These are phyloP conservation scores for Geotrichum australiense DNA, from an alignment of 1,139 yeast genomes.

Conservation along the genomic window DNA sequence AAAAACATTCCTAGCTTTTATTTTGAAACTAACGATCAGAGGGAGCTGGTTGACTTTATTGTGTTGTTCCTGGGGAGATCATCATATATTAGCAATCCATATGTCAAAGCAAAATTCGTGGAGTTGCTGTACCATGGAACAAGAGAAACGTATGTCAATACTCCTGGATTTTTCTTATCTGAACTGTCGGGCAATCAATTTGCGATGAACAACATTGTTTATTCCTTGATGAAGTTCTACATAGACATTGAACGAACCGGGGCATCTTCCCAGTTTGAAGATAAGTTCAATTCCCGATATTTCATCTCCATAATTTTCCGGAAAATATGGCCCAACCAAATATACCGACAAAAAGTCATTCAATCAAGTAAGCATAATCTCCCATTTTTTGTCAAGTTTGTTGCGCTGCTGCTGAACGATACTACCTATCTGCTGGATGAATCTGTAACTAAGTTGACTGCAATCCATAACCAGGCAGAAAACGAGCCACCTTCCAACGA, in stretches of 20 bases:
- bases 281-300: slow-evolving; percentile 85
- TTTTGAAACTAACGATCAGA: slow-evolving; percentile 21
- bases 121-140: slow-evolving; percentile 78
- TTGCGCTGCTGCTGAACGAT: slow-evolving; percentile 92
- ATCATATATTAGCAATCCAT: slow-evolving; percentile 83
- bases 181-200: slow-evolving; percentile 58
- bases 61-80: slow-evolving; percentile 70
- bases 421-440: slow-evolving; percentile 89
- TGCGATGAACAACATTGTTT: slow-evolving; percentile 61
- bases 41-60: slow-evolving; percentile 63
- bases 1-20: slow-evolving; percentile 39
- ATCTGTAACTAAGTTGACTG: slow-evolving; percentile 69
- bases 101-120: slow-evolving; percentile 75
- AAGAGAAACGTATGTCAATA: slow-evolving; percentile 41
- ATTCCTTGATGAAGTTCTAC: slow-evolving; percentile 80
- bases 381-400: slow-evolving; percentile 76
- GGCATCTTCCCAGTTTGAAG: slow-evolving; percentile 90
- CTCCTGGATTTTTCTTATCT: slow-evolving; percentile 59
- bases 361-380: slow-evolving; percentile 45
- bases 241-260: slow-evolving; percentile 97
- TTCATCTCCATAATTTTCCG: slow-evolving; percentile 79
- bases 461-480: slow-evolving; percentile 71
- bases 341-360: slow-evolving; percentile 61
- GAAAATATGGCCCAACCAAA: slow-evolving; percentile 69
- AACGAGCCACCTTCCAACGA: slow-evolving; percentile 33